Base-by-base conservation (phyloP, 1,139 yeast species). In the Candida neerlandica region DNA sequence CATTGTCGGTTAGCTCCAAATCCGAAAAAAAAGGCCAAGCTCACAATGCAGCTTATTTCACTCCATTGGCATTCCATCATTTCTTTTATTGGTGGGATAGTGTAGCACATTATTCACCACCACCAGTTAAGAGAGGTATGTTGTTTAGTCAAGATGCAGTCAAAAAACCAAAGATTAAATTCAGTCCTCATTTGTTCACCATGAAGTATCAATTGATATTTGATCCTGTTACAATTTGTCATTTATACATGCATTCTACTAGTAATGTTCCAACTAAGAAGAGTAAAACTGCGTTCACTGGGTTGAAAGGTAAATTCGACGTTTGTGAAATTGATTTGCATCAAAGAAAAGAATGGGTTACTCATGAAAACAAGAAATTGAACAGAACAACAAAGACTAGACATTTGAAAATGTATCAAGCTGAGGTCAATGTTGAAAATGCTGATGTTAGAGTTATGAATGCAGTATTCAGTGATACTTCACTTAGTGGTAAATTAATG, bases 1-100 rank as follows among this genome's bases (percentile, higher is more conserved):
- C 95, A 0, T 75, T 92, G 29, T 61, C 75, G 0, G 80, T 77
- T 6, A 65, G 65, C 11, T 74, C 79, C 2, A 66, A 63, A 27
- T 64, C 75, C 0, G 45, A 58, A 1, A 57, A 59, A 3, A 57
- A 59, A 3, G 75, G 73, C 0, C 65, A 67, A 47, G 63, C 87
- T 1, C 82, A 81, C 58, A 92, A 91, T 66, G 78, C 91, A 1
- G 80, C 86, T 14, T 95, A 91, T 63, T 68, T 92, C 40, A 78
- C 96, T 0, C 97, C 97, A 0, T 67, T 76, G 37, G 77, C 86
- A 0, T 73, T 90, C 55, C 67, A 70, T 11, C 87, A 87, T 58
- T 92, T 92, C 70, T 82, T 81, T 59, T 68, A 71, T 38, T 94
- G 98, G 98, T 91, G 97, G 96, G 69, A 76, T 45, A 77, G 86